phyloP scores from a whole-genome alignment of 129 eudicot genomes.

The Silybum marianum region DNA sequence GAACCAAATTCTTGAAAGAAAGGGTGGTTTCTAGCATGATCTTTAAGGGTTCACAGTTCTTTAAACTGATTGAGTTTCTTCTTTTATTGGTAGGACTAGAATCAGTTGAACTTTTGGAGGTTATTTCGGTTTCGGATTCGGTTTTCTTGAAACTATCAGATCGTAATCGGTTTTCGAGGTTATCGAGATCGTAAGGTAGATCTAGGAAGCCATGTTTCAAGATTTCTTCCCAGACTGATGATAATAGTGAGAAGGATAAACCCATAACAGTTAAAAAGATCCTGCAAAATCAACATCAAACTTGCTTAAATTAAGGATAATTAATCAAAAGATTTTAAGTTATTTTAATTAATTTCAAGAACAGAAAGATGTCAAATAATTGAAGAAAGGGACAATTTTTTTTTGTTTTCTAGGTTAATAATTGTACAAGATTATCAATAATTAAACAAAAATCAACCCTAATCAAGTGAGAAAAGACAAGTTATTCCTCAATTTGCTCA shows the following conservation, averaged over 20 bases:
- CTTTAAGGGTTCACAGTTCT: slow-evolving; percentile 51
- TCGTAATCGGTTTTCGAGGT: slow-evolving; percentile 39
- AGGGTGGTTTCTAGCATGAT: slow-evolving; percentile 63
- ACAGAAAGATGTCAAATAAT: slow-evolving; percentile 26
- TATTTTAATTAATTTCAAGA: slow-evolving; percentile 5
- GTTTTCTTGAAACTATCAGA: slow-evolving; percentile 45
- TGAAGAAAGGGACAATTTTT: slow-evolving; percentile 14
- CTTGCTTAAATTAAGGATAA: not conserved
- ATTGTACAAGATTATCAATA: slow-evolving; percentile 5
- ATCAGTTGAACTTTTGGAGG: slow-evolving; percentile 26
- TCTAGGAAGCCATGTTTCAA: slow-evolving; percentile 34
- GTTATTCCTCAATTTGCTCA: not conserved
- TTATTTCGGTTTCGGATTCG: slow-evolving; percentile 43
- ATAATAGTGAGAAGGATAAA: slow-evolving; percentile 55
- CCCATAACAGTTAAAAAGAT: slow-evolving; percentile 42
- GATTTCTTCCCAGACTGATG: slow-evolving; percentile 59
- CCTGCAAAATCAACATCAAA: slow-evolving; percentile 27
- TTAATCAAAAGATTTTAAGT: not conserved
- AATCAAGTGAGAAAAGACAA: slow-evolving; percentile 7
- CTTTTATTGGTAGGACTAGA: slow-evolving; percentile 24
- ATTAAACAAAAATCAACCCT: slow-evolving; percentile 10
- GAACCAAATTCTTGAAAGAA: slow-evolving; percentile 69
- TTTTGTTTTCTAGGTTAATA: slow-evolving; percentile 12
- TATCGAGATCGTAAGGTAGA: slow-evolving; percentile 33
- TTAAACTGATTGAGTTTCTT: slow-evolving; percentile 57